Evolutionary conservation across 208 protist genomes (phyloP), one percentile per base, ranked within the genome.

Genomic region (Leishmania major): DNA sequence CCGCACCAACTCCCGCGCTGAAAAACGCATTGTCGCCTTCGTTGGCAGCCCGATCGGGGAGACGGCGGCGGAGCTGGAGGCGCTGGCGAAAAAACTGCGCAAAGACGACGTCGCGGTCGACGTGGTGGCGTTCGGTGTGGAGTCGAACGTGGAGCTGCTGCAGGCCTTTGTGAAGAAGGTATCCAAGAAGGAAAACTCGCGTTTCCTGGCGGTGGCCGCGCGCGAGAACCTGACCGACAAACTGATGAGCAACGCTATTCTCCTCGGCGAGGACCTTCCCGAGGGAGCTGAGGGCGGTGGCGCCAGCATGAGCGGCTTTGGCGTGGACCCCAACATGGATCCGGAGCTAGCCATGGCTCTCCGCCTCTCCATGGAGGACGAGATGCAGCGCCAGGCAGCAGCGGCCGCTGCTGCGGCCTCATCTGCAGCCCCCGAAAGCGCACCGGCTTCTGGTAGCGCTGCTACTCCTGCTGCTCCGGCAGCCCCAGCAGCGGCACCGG

Each of bases 11-110:
- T 99, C 90, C 4, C 92, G 92, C 40, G 90, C 90, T 7, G 98
- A 99, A 87, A 99, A 99, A 89, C 92, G 99, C 80, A 99, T 99
- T 81, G 91, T 99, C 49, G 95, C 97, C 28, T 99, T 99, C 90
- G 96, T 99, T 55, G 99, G 98, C 19, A 97, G 94, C 17, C 99
- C 99, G 10, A 57, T 99, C 6, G 72, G 86, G 72, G 98, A 99
- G 85, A 94, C 85, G 2, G 86, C 93, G 57, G 93, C 94, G 74
- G 92, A 97, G 78, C 86, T 99, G 28, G 96, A 96, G 47, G 91
- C 90, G 83, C 91, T 99, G 57, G 99, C 96, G 19, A 97, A 97
- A 81, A 96, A 96, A 82, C 93, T 99, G 40, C 98, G 99, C 70
- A 99, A 99, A 89, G 98, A 99, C 83, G 97, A 99, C 83, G 95